A percentile compares a stretch with the other conserved stretches of the same genome.
These are phyloP conservation scores for Barnettozyma sucrosica DNA, from an alignment of 805 yeast species.

Conservation along the genomic window DNA sequence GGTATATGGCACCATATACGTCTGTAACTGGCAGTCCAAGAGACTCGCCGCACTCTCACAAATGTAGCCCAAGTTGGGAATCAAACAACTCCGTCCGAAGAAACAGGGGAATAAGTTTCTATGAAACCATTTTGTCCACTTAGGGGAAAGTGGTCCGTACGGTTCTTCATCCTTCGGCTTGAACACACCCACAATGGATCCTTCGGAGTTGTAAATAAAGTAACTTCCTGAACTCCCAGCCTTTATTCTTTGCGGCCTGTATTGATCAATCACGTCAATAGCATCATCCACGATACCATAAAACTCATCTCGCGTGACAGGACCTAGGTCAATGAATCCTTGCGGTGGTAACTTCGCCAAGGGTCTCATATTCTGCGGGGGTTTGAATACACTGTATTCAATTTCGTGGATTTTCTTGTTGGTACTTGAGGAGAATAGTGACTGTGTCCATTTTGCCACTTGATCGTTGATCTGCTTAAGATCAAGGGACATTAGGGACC, in stretches of 20 bases:
- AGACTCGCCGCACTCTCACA: conserved; percentile 68
- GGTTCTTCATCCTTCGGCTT: conserved; percentile 82
- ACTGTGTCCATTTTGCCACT: conserved; percentile 25
- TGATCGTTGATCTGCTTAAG: conserved; percentile 17
- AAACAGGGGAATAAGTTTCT: conserved; percentile 71
- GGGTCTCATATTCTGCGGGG: conserved; percentile 29
- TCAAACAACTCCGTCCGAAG: conserved; percentile 66
- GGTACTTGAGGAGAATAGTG: conserved; percentile 22
- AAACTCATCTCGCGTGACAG: conserved; percentile 29
- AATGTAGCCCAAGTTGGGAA: conserved; percentile 67
- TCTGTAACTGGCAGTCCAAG: conserved; percentile 54
- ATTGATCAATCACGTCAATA: conserved; percentile 38
- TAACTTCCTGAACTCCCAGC: conserved; percentile 71
- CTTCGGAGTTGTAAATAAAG: conserved; percentile 39
- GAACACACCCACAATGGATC: conserved; percentile 51
- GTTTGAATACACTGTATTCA: conserved; percentile 50
- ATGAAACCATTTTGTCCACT: conserved; percentile 77
- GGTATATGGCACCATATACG: conserved; percentile 61
- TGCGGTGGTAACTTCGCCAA: conserved; percentile 24
- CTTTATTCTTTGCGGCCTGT: conserved; percentile 47
- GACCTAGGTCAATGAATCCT: conserved; percentile 26
- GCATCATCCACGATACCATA: conserved; percentile 37
- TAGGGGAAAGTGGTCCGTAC: conserved; percentile 71
- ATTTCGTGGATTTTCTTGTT: conserved; percentile 34
- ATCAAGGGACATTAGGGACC: conserved; percentile 23